Conservation (phyloP, 2,329 filamentous ascomycete genomes). For the Lasiodiplodia sp. region DNA sequence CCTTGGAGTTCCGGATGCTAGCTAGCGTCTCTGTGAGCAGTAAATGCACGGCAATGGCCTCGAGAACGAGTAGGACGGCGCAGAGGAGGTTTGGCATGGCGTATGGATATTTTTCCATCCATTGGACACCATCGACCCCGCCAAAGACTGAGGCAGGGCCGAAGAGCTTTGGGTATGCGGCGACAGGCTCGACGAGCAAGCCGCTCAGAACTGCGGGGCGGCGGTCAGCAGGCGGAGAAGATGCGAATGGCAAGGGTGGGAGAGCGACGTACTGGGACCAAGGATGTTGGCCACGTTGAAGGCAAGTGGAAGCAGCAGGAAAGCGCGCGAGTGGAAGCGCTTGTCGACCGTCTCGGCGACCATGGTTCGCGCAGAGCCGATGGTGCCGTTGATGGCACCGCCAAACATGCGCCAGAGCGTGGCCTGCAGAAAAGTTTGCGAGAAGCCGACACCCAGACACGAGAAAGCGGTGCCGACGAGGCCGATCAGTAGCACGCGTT, state of each 20-base stretch:
- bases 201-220: slow-evolving; percentile 64
- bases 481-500: slow-evolving; percentile 50
- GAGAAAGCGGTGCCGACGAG: slow-evolving; percentile 49
- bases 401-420: slow-evolving; percentile 50
- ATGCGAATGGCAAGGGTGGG: not conserved
- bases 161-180: slow-evolving; percentile 64
- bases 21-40: slow-evolving; percentile 64
- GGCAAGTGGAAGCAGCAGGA: slow-evolving; percentile 49
- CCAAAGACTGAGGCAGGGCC: slow-evolving; percentile 63
- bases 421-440: slow-evolving; percentile 49
- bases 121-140: slow-evolving; percentile 61
- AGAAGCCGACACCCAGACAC: slow-evolving; percentile 51
- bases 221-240: not conserved
- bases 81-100: slow-evolving; percentile 70
- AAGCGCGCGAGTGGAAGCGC: slow-evolving; percentile 50
- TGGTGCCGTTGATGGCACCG: slow-evolving; percentile 52
- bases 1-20: slow-evolving; percentile 28
- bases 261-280: slow-evolving; percentile 40
- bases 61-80: slow-evolving; percentile 61
- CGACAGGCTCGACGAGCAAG: slow-evolving; percentile 66
- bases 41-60: slow-evolving; percentile 63
- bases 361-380: slow-evolving; percentile 52
- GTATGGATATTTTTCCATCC: slow-evolving; percentile 69
- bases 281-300: slow-evolving; percentile 53
- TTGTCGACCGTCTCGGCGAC: slow-evolving; percentile 50